Conservation (phyloP, 495 filamentous ascomycete species). For the Aspergillus baeticus region DNA sequence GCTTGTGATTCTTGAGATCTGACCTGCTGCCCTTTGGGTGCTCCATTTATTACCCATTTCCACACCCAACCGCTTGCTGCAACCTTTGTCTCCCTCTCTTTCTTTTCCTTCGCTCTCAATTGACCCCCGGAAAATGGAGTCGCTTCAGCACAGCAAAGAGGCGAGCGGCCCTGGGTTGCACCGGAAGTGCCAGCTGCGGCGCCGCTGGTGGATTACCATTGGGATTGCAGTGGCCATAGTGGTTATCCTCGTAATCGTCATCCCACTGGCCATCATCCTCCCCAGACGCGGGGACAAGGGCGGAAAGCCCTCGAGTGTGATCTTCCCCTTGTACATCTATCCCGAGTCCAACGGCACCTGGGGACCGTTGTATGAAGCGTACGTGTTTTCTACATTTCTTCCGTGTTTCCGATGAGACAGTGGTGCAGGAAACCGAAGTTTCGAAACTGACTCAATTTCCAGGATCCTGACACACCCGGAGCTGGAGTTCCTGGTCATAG, state of each 20-base stretch:
- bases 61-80: neutral
- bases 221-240: slow-evolving; percentile 4
- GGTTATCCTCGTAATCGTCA: slow-evolving; percentile 18
- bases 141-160: slow-evolving; percentile 1
- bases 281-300: slow-evolving; percentile 3
- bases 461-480: slow-evolving; percentile 31
- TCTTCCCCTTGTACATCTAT: slow-evolving; percentile 52
- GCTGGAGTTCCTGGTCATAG: slow-evolving; percentile 40
- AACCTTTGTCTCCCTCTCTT: neutral
- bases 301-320: slow-evolving; percentile 29
- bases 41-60: neutral
- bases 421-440: too few species aligned
- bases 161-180: neutral
- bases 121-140: slow-evolving; percentile 1
- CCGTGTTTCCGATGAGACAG: too few species aligned
- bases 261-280: slow-evolving; percentile 14
- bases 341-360: slow-evolving; percentile 41
- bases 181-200: slow-evolving; percentile 6
- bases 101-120: neutral
- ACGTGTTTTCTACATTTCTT: neutral
- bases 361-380: slow-evolving; percentile 36
- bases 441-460: neutral
- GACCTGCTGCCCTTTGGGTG: too few species aligned
- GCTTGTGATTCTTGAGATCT: neutral
- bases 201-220: slow-evolving; percentile 16